Evolutionary conservation across 2,329 filamentous ascomycete species (phyloP).

Genomic region (Verticillium nubilum): DNA sequence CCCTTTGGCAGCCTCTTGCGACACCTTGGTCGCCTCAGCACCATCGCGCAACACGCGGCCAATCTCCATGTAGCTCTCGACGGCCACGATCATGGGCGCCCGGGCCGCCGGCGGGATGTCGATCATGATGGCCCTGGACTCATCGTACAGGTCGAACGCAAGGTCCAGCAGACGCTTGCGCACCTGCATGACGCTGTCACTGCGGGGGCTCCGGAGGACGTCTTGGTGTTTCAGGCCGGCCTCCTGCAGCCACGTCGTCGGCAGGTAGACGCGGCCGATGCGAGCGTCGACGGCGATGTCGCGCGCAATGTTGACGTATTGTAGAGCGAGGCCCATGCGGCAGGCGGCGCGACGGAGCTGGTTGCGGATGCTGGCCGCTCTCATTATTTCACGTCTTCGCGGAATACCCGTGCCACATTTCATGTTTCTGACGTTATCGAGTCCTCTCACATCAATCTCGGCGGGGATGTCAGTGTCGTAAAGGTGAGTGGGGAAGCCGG

Average conservation of each 20-base stretch:
- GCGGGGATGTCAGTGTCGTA: not conserved
- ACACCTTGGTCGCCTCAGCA: slow-evolving; percentile 29
- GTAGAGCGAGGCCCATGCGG: slow-evolving; percentile 68
- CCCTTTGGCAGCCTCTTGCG: slow-evolving; percentile 1
- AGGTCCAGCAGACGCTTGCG: slow-evolving; percentile 50
- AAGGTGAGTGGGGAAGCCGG: not conserved
- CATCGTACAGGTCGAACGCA: slow-evolving; percentile 55
- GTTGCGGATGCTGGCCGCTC: slow-evolving; percentile 24
- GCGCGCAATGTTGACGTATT: slow-evolving; percentile 72
- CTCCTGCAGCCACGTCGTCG: slow-evolving; percentile 56
- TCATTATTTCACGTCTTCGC: not conserved
- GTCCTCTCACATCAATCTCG: not conserved
- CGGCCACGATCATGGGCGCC: slow-evolving; percentile 61
- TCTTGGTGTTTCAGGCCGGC: slow-evolving; percentile 46
- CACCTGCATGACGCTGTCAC: slow-evolving; percentile 40
- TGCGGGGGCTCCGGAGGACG: slow-evolving; percentile 46
- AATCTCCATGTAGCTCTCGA: slow-evolving; percentile 75
- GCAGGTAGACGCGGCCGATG: slow-evolving; percentile 64
- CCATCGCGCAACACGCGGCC: slow-evolving; percentile 51
- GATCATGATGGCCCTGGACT: slow-evolving; percentile 52
- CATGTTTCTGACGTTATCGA: too few relatives aligned
- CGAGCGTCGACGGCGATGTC: slow-evolving; percentile 64
- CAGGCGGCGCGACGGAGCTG: slow-evolving; percentile 50
- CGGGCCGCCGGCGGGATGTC: slow-evolving; percentile 54
- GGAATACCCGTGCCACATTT: too few relatives aligned